Evolutionary conservation across 116 monocot species (phyloP).

Genomic region (Phalaenopsis hybrid): DNA sequence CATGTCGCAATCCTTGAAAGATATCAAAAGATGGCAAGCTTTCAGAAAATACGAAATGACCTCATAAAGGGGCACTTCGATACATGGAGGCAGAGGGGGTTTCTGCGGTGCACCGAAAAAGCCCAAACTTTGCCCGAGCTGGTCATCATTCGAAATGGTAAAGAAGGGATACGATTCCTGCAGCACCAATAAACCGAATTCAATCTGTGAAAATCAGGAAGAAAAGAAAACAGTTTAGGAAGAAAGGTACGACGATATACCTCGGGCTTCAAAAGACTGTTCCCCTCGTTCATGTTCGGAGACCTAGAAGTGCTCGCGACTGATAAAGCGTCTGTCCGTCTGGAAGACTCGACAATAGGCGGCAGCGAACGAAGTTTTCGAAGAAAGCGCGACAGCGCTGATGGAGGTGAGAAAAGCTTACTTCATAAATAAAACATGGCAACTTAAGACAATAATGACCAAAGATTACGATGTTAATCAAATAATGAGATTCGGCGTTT

Average conservation of each 20-base stretch:
- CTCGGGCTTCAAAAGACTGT: background rate
- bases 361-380: too few relatives aligned
- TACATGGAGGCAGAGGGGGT: slow-evolving; percentile 26
- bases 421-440: too few relatives aligned
- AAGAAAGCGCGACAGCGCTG: too few relatives aligned
- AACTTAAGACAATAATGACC: too few relatives aligned
- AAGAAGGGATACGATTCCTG: slow-evolving; percentile 43
- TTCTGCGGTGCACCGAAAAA: slow-evolving; percentile 13
- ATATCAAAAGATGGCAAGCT: background rate
- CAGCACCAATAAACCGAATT: background rate
- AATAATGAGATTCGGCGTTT: too few relatives aligned
- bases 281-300: slow-evolving; percentile 1
- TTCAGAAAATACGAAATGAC: slow-evolving; percentile 13
- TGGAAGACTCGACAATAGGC: background rate
- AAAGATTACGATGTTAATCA: too few relatives aligned
- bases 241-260: background rate
- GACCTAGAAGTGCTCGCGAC: background rate
- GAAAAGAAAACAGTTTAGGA: background rate
- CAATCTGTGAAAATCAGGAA: background rate
- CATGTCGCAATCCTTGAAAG: background rate
- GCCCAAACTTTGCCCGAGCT: slow-evolving; percentile 26
- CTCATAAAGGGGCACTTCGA: slow-evolving; percentile 53
- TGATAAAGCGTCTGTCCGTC: background rate
- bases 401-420: too few relatives aligned
- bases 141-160: slow-evolving; percentile 22